Evolutionary conservation across 768 basidiomycete genomes (phyloP).

Genomic region (Russula olivacea): DNA sequence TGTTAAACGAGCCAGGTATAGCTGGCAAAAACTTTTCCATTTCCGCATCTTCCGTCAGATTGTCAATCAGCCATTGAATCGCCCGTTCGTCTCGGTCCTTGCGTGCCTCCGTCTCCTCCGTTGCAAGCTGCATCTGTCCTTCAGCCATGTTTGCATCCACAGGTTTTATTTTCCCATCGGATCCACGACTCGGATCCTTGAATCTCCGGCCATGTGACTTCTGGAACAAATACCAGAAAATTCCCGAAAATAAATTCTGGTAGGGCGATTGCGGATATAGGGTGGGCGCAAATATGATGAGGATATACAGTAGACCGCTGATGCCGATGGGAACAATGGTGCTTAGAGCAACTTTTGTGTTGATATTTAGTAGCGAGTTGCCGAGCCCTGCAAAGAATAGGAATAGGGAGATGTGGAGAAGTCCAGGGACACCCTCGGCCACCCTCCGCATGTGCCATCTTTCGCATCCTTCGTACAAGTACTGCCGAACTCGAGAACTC

Average conservation of each 20-base stretch:
- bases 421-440: background rate
- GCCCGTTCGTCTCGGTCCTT: background rate
- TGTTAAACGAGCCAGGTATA: slow-evolving; percentile 1
- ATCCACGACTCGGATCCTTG: background rate
- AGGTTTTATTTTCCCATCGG: background rate
- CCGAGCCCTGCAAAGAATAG: background rate
- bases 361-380: background rate
- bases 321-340: background rate
- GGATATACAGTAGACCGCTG: background rate
- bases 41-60: background rate
- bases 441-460: background rate
- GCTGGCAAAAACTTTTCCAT: background rate
- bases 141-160: background rate
- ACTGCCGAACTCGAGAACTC: background rate
- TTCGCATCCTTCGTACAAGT: background rate
- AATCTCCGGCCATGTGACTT: background rate
- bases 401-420: background rate
- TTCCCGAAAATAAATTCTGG: background rate
- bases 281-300: background rate
- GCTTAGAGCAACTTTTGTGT: background rate
- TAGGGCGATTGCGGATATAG: background rate
- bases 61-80: background rate
- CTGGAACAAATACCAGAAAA: background rate
- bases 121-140: background rate
- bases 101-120: background rate